Evolutionary conservation across 139 green algal species (phyloP), one percentile per base, ranked within the genome.

Genomic region (Chlamydomonas sp.): DNA sequence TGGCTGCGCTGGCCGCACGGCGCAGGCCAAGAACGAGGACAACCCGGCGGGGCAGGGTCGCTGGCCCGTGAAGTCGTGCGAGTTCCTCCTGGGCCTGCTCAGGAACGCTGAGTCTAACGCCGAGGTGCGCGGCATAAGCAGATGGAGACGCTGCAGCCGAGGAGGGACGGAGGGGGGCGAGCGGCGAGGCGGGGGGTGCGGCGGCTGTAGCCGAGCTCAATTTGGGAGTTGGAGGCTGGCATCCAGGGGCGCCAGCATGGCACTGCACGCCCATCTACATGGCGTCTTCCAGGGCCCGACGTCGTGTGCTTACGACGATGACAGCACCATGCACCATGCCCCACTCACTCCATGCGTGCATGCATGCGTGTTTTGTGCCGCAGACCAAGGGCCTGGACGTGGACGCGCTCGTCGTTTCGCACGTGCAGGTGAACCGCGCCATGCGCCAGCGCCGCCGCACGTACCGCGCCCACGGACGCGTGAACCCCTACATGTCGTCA

Each of bases 41-140:
- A 85, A 80, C 71, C 86, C 87, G n/a, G 92, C 84, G 57, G 90
- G 90, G 43, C 88, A 96, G 86, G 95, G 88, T 48, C 90, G 95
- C 43, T 99, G 95, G 95, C 95, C 95, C 60, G 88, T 90, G 60
- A 99, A 99, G 91, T 91, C 78, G 13, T 79, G 66, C 59, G 82
- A 97, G 83, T 94, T 97, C 80, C 79, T 99, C 60, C 86, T 99
- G 34, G 86, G 85, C 64, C 84, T 99, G 67, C 84, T 99, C 22
- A 96, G 93, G 80, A 99, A 99, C 69, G 95, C 95, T 16, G 94
- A 97, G 86, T 90, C 81, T 81, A 99, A 99, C 74, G 95, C 95
- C 38, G 95, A 98, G 87, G 88, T 92, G 29, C 31, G 29, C 28
- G n/a, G n/a, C n/a, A n/a, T n/a, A n/a, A n/a, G n/a, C n/a, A n/a